Evolutionary conservation across 495 filamentous ascomycete species (phyloP).

Genomic region (Aspergillus taichungensis): DNA sequence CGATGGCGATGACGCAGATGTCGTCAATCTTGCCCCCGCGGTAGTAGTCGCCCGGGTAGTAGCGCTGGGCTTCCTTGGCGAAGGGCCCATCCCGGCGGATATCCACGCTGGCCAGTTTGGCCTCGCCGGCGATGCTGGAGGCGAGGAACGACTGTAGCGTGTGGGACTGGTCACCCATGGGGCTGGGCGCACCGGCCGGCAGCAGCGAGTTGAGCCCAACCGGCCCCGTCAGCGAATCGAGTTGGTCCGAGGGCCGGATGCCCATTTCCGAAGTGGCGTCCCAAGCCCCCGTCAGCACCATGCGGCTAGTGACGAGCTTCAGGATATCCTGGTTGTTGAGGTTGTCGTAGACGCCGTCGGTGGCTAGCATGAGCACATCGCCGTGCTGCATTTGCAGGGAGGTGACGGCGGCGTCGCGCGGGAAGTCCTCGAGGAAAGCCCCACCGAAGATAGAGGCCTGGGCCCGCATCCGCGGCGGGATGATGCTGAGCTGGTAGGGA

Average conservation of each 20-base stretch:
- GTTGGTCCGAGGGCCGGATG: constrained; percentile 46
- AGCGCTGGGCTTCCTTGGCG: constrained; percentile 82
- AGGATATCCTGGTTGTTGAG: constrained; percentile 84
- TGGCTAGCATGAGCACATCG: constrained; percentile 84
- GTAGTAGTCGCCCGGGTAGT: constrained; percentile 74
- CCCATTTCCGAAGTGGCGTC: constrained; percentile 40
- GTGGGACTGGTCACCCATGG: constrained; percentile 10
- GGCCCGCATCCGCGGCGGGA: constrained; percentile 67
- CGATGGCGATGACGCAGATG: constrained; percentile 68
- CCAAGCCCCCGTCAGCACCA: constrained; percentile 71
- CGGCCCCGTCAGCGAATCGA: constrained; percentile 43
- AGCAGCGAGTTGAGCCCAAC: constrained; percentile 27
- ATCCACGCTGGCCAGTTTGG: constrained; percentile 76
- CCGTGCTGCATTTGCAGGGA: constrained; percentile 72
- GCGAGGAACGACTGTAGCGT: constrained; percentile 71
- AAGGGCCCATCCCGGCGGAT: constrained; percentile 79
- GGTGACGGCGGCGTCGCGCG: constrained; percentile 73
- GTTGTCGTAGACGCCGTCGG: constrained; percentile 96
- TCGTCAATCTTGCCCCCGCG: constrained; percentile 88
- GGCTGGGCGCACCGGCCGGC: constrained; percentile 8
- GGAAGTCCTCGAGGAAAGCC: constrained; percentile 67
- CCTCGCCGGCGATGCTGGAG: constrained; percentile 63
- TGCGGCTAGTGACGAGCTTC: constrained; percentile 62
- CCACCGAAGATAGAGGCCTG: constrained; percentile 76
- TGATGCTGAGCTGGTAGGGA: constrained; percentile 85